A percentile compares a stretch with the other conserved stretches of the same genome.
Conservation (phyloP, 352 stramenopile genomes). For the Phytopythium kandeliae region DNA sequence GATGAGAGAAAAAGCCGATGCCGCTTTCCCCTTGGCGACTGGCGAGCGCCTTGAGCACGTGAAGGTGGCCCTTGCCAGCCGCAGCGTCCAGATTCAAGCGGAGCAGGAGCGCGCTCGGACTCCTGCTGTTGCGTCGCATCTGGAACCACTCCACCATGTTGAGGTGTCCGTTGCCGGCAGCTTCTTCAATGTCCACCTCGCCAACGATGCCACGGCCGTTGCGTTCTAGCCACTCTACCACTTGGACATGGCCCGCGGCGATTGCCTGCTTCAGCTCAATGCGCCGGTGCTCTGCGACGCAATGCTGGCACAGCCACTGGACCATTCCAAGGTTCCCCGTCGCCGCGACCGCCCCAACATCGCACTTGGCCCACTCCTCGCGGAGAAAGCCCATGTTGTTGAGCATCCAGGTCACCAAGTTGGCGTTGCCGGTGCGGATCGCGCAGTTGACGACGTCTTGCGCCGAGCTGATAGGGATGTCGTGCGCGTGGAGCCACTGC, state of each 20-base stretch:
- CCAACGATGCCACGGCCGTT: neutral
- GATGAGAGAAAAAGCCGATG: neutral
- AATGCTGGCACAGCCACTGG: slow-evolving; percentile 19
- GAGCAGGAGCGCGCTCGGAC: neutral
- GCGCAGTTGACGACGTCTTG: slow-evolving; percentile 13
- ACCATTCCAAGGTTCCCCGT: slow-evolving; percentile 4
- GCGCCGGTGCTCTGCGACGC: slow-evolving; percentile 9
- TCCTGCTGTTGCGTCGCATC: neutral
- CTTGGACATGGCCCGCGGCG: slow-evolving; percentile 9
- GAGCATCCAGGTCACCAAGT: slow-evolving; percentile 17
- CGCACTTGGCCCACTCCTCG: neutral
- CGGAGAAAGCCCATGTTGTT: neutral
- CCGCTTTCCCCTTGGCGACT: neutral
- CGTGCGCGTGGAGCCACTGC: slow-evolving; percentile 21
- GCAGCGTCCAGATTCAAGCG: slow-evolving; percentile 6
- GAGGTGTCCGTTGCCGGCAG: slow-evolving; percentile 4
- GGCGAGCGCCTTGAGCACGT: slow-evolving; percentile 1
- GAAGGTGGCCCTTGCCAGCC: neutral
- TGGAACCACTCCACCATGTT: slow-evolving; percentile 17
- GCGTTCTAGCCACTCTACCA: slow-evolving; percentile 10
- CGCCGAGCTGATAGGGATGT: neutral
- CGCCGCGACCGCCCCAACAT: slow-evolving; percentile 12
- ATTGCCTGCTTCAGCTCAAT: slow-evolving; percentile 16
- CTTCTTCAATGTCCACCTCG: slow-evolving; percentile 2
- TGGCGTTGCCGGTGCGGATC: slow-evolving; percentile 14